Evolutionary conservation across 805 yeast species (phyloP).

Genomic region (Kregervanrija delftensis): DNA sequence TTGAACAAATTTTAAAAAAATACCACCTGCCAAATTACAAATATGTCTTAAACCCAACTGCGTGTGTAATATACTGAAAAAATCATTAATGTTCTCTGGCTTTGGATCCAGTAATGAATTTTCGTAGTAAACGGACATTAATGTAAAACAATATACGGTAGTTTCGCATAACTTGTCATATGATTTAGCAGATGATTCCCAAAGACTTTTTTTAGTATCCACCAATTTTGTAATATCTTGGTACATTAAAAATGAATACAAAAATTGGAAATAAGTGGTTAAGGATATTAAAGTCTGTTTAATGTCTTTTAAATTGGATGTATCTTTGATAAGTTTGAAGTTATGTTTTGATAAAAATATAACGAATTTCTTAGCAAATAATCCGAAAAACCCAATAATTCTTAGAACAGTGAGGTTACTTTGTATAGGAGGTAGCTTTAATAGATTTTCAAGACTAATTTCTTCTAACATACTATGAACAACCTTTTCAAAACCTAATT

Average conservation of each 20-base stretch:
- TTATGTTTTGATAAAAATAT: conserved; percentile 18
- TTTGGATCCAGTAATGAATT: conserved; percentile 7
- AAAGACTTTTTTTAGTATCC: conserved; percentile 33
- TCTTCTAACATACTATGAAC: conserved; percentile 38
- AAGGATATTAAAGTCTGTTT: conserved; percentile 16
- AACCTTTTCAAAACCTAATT: conserved; percentile 45
- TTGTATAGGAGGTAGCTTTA: conserved; percentile 20
- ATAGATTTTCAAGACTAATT: conserved; percentile 22
- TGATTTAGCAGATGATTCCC: conserved; percentile 35
- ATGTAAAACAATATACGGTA: conserved; percentile 31
- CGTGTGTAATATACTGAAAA: conserved; percentile 60
- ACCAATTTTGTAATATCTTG: conserved; percentile 43
- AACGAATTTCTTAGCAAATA: conserved; percentile 36
- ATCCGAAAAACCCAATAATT: conserved; percentile 48
- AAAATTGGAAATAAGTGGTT: conserved; percentile 31
- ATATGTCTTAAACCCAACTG: conserved; percentile 63
- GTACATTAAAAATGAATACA: conserved; percentile 43
- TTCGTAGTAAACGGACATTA: conserved; percentile 34
- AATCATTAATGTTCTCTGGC: conserved; percentile 30
- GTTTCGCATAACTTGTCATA: conserved; percentile 41
- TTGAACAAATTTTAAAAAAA: conserved; percentile 56
- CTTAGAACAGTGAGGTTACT: conserved; percentile 40
- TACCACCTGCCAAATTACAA: conserved; percentile 61
- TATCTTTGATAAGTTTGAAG: conserved; percentile 28
- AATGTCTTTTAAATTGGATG: background rate